These are phyloP conservation scores for Eucalyptus sp. DNA, from an alignment of 345 rosid species.

Conservation along the genomic window DNA sequence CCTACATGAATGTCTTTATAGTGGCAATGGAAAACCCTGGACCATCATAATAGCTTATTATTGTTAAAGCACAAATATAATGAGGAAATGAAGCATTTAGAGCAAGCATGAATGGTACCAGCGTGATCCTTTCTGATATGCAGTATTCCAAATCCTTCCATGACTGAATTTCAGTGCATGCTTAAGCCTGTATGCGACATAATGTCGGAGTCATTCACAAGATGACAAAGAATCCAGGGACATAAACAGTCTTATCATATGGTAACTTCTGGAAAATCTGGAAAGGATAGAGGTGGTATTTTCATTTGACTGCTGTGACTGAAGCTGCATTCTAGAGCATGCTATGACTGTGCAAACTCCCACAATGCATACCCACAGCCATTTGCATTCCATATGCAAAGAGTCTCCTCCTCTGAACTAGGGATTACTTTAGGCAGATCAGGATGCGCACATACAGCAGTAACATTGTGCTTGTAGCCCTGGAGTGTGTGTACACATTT, in stretches of 20 bases:
- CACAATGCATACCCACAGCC: not conserved
- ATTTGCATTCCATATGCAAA: not conserved
- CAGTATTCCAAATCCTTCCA: slow-evolving; percentile 13
- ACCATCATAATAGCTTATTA: not conserved
- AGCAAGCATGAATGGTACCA: not conserved
- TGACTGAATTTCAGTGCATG: not conserved
- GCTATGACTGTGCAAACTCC: not conserved
- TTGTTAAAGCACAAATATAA: not conserved
- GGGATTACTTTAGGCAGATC: slow-evolving; percentile 6
- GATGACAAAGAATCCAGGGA: not conserved
- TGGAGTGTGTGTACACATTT: slow-evolving; percentile 8
- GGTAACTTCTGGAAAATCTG: not conserved
- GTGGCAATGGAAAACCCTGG: not conserved
- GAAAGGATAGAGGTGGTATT: not conserved
- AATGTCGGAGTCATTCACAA: not conserved
- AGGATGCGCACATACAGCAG: slow-evolving; percentile 1
- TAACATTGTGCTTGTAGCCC: slow-evolving; percentile 11
- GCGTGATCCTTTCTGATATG: not conserved
- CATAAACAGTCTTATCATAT: not conserved
- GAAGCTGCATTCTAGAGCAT: not conserved
- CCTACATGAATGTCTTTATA: not conserved
- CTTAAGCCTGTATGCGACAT: not conserved
- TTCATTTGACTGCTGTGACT: too few relatives aligned
- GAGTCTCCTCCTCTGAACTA: slow-evolving; percentile 11
- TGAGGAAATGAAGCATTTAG: not conserved